These are phyloP conservation scores for Micractinium conductrix DNA, from an alignment of 139 green algal species.

Conservation along the genomic window DNA sequence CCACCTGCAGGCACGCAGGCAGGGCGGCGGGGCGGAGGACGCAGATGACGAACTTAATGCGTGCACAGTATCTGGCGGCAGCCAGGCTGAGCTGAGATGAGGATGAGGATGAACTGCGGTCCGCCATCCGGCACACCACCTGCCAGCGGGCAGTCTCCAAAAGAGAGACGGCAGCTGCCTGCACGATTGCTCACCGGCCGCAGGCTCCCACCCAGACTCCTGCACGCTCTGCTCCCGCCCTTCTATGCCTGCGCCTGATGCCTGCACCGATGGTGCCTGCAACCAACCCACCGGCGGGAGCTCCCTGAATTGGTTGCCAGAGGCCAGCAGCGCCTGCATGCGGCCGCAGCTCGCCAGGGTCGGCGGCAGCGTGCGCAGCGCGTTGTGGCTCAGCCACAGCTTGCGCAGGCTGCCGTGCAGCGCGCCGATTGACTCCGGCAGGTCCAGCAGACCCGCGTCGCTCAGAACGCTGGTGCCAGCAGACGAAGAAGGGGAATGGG, in stretches of 20 bases:
- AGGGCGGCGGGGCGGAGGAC: no score
- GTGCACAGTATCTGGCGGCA: background rate
- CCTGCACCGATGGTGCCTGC: no score
- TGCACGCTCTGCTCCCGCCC: no score
- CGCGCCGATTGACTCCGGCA: background rate
- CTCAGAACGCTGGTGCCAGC: slow-evolving; percentile 31
- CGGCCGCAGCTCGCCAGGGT: slow-evolving; percentile 7
- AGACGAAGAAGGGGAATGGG: no score
- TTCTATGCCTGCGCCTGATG: no score
- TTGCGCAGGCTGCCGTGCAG: slow-evolving; percentile 13
- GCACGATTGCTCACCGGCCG: no score
- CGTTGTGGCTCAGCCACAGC: slow-evolving; percentile 39
- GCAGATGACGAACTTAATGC: no score
- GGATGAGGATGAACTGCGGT: background rate
- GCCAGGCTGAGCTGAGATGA: no score
- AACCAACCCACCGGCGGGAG: slow-evolving; percentile 23
- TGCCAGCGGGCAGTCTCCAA: no score
- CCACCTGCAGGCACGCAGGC: background rate
- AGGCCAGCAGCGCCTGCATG: slow-evolving; percentile 18
- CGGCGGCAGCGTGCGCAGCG: slow-evolving; percentile 32
- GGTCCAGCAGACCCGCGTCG: slow-evolving; percentile 20
- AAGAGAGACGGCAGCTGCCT: no score
- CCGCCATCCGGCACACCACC: no score
- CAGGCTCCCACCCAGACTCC: no score
- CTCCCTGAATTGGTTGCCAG: slow-evolving; percentile 39